phyloP scores from a whole-genome alignment of 352 stramenopile genomes.

The Peronospora farinosa region DNA sequence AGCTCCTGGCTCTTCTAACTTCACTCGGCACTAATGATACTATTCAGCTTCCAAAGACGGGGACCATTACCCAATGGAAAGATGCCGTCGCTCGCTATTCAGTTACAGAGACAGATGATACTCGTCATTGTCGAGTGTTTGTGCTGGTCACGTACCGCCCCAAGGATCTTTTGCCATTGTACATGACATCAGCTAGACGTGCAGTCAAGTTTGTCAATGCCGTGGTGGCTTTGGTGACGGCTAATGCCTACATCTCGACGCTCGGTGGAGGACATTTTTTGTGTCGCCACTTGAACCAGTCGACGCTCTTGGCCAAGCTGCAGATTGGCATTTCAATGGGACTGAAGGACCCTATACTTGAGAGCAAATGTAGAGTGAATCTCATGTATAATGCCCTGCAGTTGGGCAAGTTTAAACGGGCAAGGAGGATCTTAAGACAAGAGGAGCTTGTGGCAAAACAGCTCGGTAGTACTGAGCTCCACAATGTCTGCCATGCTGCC shows the following conservation, averaged over 20 bases:
- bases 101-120: constrained; percentile 3
- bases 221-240: constrained; percentile 67
- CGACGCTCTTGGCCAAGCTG: constrained; percentile 65
- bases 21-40: constrained; percentile 1
- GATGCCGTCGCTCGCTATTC: constrained; percentile 21
- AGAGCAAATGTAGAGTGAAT: constrained; percentile 81
- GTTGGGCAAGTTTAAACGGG: constrained; percentile 51
- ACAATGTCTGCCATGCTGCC: constrained; percentile 54
- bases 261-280: constrained; percentile 76
- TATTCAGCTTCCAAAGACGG: background rate
- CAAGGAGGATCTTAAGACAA: constrained; percentile 40
- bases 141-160: constrained; percentile 49
- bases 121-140: background rate
- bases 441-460: constrained; percentile 40
- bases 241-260: constrained; percentile 82
- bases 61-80: constrained; percentile 15
- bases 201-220: constrained; percentile 62
- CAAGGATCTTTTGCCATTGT: constrained; percentile 41
- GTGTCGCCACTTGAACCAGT: constrained; percentile 63
- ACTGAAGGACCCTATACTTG: constrained; percentile 62
- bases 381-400: constrained; percentile 77
- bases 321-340: constrained; percentile 75
- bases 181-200: constrained; percentile 53
- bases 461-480: constrained; percentile 52
- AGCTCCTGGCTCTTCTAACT: constrained; percentile 13